Evolutionary conservation across 352 stramenopile species (phyloP), one percentile per base, ranked within the genome.

Genomic region (Pythium myriotylum): DNA sequence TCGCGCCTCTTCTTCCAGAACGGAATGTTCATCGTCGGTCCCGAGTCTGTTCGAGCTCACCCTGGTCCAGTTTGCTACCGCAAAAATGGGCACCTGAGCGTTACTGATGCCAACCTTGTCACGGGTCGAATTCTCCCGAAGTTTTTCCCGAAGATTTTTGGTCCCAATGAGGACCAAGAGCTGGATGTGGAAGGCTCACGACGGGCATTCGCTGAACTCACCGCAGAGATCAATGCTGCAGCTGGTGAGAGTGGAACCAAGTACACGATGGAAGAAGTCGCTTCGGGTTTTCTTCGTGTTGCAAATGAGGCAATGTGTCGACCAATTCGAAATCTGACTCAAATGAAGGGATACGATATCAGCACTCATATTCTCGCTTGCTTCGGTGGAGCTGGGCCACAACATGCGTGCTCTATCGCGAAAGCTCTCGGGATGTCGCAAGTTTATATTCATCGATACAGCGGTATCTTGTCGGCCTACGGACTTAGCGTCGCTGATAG

Each of bases 231-330:
- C 55, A 97, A 97, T 61, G 63, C 81, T 6, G 61, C 76, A 1
- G 76, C 88, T 23, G 72, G 72, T 13, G 62, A 77, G 48, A 84
- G 78, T 40, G 75, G 76, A 26, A 74, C 66, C 13, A 72, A 77
- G 58, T 96, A 97, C 61, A 88, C 86, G 12, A 73, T 94, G 63
- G 92, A 97, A 66, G 95, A 99, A 70, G 84, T 99, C 9, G 97
- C 97, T 2, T 99, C 92, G 51, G 97, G 97, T 7, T 99, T 99
- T 64, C 73, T 99, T 41, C 84, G 97, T 24, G 97, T 99, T 17
- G 97, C 97, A 20, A 99, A 99, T 73, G 97, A 99, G 73, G 96
- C 97, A 2, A 99, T 99, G 97, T 99, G 97, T 67, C 92, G 97
- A n/a, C 97, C 97, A 0, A 99, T 99, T 72, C 92, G 97, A 37